A percentile compares a stretch with the other conserved stretches of the same genome.
Conservation (phyloP, 108 stramenopile species). For the Pseudonitzschia delicatissima region DNA sequence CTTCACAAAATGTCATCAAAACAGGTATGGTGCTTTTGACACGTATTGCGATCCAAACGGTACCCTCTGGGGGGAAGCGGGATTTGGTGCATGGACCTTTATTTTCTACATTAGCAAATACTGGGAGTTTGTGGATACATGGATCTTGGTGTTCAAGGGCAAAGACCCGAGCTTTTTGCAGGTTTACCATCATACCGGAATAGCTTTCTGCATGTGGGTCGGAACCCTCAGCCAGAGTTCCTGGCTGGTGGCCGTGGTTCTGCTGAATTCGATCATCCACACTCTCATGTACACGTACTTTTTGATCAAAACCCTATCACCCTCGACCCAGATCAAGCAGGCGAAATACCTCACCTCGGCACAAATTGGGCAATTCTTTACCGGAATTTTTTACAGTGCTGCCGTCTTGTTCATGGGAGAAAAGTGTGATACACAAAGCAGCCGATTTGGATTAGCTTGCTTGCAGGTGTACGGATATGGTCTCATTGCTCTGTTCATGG, state of each 20-base stretch:
- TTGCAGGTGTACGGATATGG: constrained; percentile 55
- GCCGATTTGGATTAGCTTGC: constrained; percentile 27
- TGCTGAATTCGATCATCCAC: constrained; percentile 49
- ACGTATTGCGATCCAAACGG: constrained; percentile 53
- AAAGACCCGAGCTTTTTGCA: constrained; percentile 16
- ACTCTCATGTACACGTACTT: constrained; percentile 61
- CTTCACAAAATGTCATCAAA: no score
- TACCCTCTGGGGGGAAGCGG: constrained; percentile 31
- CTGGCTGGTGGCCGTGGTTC: constrained; percentile 40
- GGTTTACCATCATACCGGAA: constrained; percentile 52
- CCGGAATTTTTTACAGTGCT: constrained; percentile 38
- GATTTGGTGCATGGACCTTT: constrained; percentile 51
- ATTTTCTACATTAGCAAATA: constrained; percentile 60
- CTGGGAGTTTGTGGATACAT: constrained; percentile 64
- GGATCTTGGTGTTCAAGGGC: constrained; percentile 51
- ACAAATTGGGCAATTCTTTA: constrained; percentile 58
- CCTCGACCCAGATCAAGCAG: constrained; percentile 36
- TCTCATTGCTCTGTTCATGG: constrained; percentile 48
- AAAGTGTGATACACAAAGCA: constrained; percentile 27
- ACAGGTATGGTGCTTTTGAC: constrained; percentile 26
- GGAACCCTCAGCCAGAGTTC: constrained; percentile 39
- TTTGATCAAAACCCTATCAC: constrained; percentile 47
- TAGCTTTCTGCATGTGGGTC: constrained; percentile 47
- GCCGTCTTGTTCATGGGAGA: constrained; percentile 35
- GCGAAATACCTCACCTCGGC: constrained; percentile 50